These are phyloP conservation scores for Talaromyces piceae DNA, from an alignment of 2,329 filamentous ascomycete species.

Conservation along the genomic window DNA sequence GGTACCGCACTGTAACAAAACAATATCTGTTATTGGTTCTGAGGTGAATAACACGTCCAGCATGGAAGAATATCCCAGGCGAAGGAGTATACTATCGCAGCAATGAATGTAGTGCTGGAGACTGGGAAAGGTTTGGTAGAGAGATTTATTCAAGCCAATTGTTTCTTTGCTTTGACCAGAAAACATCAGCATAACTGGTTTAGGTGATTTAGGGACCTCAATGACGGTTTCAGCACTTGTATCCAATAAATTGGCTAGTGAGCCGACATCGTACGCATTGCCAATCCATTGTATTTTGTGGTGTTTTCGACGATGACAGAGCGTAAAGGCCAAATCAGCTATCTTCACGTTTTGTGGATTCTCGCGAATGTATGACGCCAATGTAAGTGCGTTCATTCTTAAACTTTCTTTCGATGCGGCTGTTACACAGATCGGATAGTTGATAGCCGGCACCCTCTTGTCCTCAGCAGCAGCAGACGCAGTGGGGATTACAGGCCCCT, in stretches of 20 bases:
- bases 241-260: not conserved
- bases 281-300: conserved; percentile 7
- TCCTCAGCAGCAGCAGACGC: not conserved
- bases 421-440: not conserved
- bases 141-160: conserved; percentile 3
- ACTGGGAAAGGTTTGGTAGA: not conserved
- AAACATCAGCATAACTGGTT: conserved; percentile 3
- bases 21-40: not conserved
- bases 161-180: conserved; percentile 9
- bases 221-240: not conserved
- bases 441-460: too few relatives aligned
- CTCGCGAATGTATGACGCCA: not conserved
- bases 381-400: not conserved
- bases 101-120: conserved; percentile 1
- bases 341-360: not conserved
- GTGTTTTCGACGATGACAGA: conserved; percentile 7
- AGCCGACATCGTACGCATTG: not conserved
- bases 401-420: not conserved
- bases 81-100: not conserved
- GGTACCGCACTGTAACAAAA: conserved; percentile 2
- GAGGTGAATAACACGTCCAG: not conserved
- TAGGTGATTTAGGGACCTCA: not conserved
- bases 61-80: not conserved
- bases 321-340: conserved; percentile 3
- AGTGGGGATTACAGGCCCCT: not conserved